These are phyloP conservation scores for Salisapilia sapeloensis DNA, from an alignment of 352 stramenopile species.

Conservation along the genomic window DNA sequence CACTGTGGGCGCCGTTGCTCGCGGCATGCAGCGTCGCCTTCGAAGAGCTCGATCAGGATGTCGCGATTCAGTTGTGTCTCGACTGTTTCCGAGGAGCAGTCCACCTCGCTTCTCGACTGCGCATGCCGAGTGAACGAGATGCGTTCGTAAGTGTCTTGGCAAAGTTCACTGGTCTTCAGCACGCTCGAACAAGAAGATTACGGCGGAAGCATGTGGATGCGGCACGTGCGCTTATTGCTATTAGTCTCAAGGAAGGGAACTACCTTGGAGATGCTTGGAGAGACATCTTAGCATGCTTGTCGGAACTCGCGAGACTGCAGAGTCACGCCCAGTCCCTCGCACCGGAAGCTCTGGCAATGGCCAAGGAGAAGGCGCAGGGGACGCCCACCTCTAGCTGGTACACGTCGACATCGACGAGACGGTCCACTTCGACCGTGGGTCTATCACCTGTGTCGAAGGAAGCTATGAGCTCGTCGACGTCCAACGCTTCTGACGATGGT, in stretches of 20 bases:
- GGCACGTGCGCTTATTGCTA: slow-evolving; percentile 92
- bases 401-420: slow-evolving; percentile 3
- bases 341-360: slow-evolving; percentile 10
- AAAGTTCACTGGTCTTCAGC: slow-evolving; percentile 93
- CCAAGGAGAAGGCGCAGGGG: slow-evolving; percentile 2
- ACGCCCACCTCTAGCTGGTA: slow-evolving; percentile 10
- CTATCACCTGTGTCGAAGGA: not conserved
- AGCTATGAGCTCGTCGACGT: not conserved
- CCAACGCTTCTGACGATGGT: slow-evolving; percentile 1
- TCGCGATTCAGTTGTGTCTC: slow-evolving; percentile 88
- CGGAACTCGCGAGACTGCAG: slow-evolving; percentile 93
- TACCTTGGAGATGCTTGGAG: slow-evolving; percentile 95
- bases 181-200: slow-evolving; percentile 85
- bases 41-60: slow-evolving; percentile 85
- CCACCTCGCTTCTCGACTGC: slow-evolving; percentile 67
- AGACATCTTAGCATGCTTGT: slow-evolving; percentile 93
- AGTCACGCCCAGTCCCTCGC: slow-evolving; percentile 82
- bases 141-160: slow-evolving; percentile 92
- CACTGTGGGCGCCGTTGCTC: slow-evolving; percentile 94
- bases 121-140: slow-evolving; percentile 88
- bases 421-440: slow-evolving; percentile 3
- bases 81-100: slow-evolving; percentile 93
- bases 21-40: slow-evolving; percentile 95
- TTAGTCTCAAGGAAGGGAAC: slow-evolving; percentile 95
- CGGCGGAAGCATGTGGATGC: slow-evolving; percentile 96